Conservation (phyloP, 2,329 filamentous ascomycete species). For the Sporothrix variecibatus region DNA sequence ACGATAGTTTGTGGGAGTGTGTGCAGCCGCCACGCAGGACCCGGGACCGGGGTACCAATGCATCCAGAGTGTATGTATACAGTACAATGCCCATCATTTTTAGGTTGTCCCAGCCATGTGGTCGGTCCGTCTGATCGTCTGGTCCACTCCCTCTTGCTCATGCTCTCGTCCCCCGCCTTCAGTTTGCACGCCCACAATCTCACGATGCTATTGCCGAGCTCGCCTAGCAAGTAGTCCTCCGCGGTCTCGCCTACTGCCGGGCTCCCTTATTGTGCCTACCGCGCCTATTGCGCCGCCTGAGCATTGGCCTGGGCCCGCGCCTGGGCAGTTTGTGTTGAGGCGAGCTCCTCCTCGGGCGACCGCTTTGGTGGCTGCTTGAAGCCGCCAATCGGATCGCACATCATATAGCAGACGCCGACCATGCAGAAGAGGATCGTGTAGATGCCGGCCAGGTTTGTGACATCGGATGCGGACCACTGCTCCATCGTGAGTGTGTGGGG, state of each 20-base stretch:
- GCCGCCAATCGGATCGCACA: slow-evolving; percentile 30
- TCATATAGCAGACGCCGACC: slow-evolving; percentile 28
- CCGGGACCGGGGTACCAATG: neutral
- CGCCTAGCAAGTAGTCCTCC: no score
- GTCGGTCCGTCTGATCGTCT: neutral
- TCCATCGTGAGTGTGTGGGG: slow-evolving; percentile 11
- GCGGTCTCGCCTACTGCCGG: neutral
- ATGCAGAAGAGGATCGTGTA: slow-evolving; percentile 28
- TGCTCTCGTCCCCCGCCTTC: neutral
- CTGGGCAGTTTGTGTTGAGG: neutral
- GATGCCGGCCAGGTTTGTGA: slow-evolving; percentile 26
- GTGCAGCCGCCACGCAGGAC: neutral
- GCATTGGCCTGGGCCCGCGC: slow-evolving; percentile 6
- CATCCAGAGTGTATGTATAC: neutral
- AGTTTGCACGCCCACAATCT: slow-evolving; percentile 1
- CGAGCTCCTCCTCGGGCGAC: neutral
- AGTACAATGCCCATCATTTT: neutral
- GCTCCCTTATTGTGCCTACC: no score
- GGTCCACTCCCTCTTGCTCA: neutral
- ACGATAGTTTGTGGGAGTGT: neutral
- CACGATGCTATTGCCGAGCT: neutral
- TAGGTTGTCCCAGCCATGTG: neutral
- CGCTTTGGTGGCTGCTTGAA: slow-evolving; percentile 15
- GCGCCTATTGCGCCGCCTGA: neutral
- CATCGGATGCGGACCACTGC: slow-evolving; percentile 21